Evolutionary conservation across 106 monocot genomes (phyloP), one percentile per base, ranked within the genome.

Genomic region (Acanthochlamys bracteata): DNA sequence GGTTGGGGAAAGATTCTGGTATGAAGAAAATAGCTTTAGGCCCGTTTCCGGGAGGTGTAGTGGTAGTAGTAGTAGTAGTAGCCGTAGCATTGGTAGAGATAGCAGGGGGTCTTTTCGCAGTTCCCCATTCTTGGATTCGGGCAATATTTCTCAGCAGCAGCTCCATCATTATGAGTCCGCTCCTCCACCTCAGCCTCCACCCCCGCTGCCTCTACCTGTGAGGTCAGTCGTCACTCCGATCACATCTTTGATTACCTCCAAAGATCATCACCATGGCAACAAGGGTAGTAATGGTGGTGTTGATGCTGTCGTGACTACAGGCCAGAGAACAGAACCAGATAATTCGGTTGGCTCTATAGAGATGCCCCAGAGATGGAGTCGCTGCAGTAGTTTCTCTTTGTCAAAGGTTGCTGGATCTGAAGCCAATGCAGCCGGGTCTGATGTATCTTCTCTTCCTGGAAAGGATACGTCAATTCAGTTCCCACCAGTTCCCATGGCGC

Each of bases 221-320:
- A 84, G 86, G 81, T 86, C 94, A 62, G 76, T 83, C 15, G 81
- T 77, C 16, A 80, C 78, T 42, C 70, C 81, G 25, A 66, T 78
- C 42, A 57, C 66, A 16, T 42, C 84, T 64, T 77, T 47, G 33
- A 41, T 60, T 39, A 41, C 69, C 33, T 49, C 61, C 59, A 75
- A 75, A 74, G 78, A 76, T 45, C 33, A 33, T 33, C 41, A 46
- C 15, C 66, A 65, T 53, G 77, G 75, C 39, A 69, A 69, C 52
- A 46, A 49, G 69, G 42, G 53, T 55, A 20, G 55, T 55, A 20
- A 55, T 55, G 70, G 63, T 64, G 73, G 39, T 55, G 79, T 52
- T 55, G 70, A 66, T 64, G 73, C 25, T 55, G 79, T 52, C 68
- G 43, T 53, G 56, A 60, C 39, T 24, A 72, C 85, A 64, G 69